Percentiles rank a stretch among this genome's conserved stretches.
phyloP scores from a whole-genome alignment of 2,329 filamentous ascomycete genomes.

The Epichloe aotearoae region DNA sequence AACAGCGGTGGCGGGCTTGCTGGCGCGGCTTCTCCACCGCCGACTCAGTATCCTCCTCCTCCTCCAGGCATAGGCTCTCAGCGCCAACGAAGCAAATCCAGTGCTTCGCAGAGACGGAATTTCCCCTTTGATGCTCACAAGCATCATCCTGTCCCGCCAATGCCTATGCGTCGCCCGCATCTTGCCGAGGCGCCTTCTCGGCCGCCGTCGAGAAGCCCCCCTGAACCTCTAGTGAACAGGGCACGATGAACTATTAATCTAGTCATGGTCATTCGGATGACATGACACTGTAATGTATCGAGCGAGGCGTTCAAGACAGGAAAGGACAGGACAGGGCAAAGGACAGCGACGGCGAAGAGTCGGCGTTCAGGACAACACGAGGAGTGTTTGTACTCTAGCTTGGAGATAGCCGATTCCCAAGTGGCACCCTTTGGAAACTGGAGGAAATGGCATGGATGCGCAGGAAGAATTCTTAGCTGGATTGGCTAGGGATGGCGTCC shows the following conservation, averaged over 20 bases:
- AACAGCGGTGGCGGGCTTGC: neutral
- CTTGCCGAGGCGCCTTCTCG: conserved; percentile 3
- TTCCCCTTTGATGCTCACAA: neutral
- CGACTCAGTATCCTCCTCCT: conserved; percentile 15
- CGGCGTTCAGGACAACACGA: neutral
- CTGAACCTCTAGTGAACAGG: conserved; percentile 19
- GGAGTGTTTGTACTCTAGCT: neutral
- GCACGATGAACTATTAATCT: conserved; percentile 9
- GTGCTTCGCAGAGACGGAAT: conserved; percentile 1
- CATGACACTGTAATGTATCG: neutral
- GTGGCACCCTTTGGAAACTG: too few relatives aligned
- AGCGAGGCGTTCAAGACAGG: neutral
- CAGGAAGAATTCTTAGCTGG: too few relatives aligned
- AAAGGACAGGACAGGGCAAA: neutral
- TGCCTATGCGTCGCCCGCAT: conserved; percentile 13
- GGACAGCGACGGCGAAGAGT: neutral
- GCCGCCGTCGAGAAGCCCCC: conserved; percentile 7
- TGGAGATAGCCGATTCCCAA: too few relatives aligned
- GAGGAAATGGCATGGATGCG: too few relatives aligned
- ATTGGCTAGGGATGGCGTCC: too few relatives aligned
- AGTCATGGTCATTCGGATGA: neutral
- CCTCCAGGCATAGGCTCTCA: neutral
- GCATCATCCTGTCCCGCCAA: conserved; percentile 13
- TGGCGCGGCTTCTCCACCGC: conserved; percentile 5
- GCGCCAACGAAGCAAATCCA: neutral